Conservation (phyloP, 2,329 filamentous ascomycete genomes). For the Stemphylium lycopersici region DNA sequence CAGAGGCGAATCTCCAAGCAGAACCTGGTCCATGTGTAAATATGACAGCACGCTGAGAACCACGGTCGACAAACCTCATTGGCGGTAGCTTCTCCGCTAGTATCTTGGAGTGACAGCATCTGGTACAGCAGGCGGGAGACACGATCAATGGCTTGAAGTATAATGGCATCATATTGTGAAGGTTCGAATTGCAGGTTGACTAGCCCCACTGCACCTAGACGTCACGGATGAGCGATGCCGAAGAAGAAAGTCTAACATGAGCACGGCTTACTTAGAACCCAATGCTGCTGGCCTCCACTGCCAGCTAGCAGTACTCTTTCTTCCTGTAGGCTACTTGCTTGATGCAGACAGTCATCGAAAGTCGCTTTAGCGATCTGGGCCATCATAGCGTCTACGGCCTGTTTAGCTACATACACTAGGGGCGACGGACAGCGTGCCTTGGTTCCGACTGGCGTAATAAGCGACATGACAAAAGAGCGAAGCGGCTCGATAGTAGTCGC, state of each 20-base stretch:
- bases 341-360: conserved; percentile 21
- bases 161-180: conserved; percentile 22
- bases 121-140: conserved; percentile 27
- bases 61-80: conserved; percentile 16
- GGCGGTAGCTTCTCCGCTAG: conserved; percentile 13
- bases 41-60: not conserved
- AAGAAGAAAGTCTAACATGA: not conserved
- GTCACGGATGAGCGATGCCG: not conserved
- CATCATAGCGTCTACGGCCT: conserved; percentile 14
- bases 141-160: conserved; percentile 29
- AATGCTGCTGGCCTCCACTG: conserved; percentile 45
- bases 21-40: conserved; percentile 5
- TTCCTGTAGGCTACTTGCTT: conserved; percentile 43
- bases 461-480: conserved; percentile 27
- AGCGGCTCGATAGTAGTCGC: conserved; percentile 28
- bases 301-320: conserved; percentile 41
- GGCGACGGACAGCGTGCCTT: conserved; percentile 2
- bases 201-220: conserved; percentile 40
- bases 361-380: conserved; percentile 13
- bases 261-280: conserved; percentile 19
- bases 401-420: conserved; percentile 11
- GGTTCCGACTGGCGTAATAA: conserved; percentile 17
- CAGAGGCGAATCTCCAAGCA: not conserved
- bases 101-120: conserved; percentile 22
- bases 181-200: conserved; percentile 33